Evolutionary conservation across 495 filamentous ascomycete species (phyloP).

Genomic region (Saxophila tyrrhenica): DNA sequence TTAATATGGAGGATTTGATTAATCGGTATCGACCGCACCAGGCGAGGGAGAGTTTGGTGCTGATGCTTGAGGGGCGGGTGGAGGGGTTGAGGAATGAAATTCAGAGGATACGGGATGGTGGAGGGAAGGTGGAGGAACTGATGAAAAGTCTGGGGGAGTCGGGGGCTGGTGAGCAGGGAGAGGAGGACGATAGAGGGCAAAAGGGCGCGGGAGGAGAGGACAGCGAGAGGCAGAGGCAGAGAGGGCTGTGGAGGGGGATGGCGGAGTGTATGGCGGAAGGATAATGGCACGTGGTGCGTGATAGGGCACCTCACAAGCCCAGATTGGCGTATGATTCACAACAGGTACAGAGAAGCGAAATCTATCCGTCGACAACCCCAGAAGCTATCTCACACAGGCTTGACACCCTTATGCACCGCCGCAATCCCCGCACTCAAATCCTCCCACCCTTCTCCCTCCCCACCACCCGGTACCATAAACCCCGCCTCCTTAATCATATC

Average conservation of each 20-base stretch:
- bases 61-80: constrained; percentile 85
- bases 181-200: constrained; percentile 21
- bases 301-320: no score
- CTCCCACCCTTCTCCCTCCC: constrained; percentile 15
- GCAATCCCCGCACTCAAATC: constrained; percentile 86
- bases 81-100: constrained; percentile 66
- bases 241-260: constrained; percentile 20
- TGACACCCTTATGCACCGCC: constrained; percentile 92
- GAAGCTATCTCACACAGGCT: constrained; percentile 51
- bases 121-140: constrained; percentile 57
- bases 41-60: constrained; percentile 76
- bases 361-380: no score
- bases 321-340: no score
- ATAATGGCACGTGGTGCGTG: no score
- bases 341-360: no score
- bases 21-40: constrained; percentile 96
- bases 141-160: constrained; percentile 49
- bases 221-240: constrained; percentile 18
- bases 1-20: constrained; percentile 81
- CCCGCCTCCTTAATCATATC: constrained; percentile 83
- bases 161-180: constrained; percentile 4
- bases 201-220: constrained; percentile 17
- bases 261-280: constrained; percentile 11
- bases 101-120: constrained; percentile 57
- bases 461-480: constrained; percentile 57